Conservation (phyloP, 106 monocot genomes). For the Triglochin maritima region DNA sequence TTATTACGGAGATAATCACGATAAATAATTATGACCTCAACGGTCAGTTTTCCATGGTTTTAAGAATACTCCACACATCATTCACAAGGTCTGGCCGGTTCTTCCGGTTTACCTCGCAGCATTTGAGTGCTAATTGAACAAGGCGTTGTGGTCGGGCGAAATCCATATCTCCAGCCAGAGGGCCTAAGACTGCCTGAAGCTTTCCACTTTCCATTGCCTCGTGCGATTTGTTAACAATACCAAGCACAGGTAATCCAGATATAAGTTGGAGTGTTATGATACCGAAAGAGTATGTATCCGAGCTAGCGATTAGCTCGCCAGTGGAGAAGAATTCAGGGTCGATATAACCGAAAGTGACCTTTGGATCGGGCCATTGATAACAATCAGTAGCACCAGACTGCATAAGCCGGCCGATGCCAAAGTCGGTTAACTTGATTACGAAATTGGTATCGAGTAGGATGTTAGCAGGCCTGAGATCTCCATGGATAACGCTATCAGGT, state of each 20-base stretch:
- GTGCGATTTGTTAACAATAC: conserved; percentile 17
- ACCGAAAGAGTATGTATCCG: conserved; percentile 17
- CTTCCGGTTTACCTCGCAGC: conserved; percentile 16
- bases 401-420: conserved; percentile 10
- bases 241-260: conserved; percentile 9
- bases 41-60: too few relatives aligned
- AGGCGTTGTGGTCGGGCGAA: conserved; percentile 10
- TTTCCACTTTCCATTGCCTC: conserved; percentile 13
- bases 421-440: conserved; percentile 18
- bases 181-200: conserved; percentile 11
- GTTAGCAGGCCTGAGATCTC: conserved; percentile 25
- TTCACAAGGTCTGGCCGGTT: conserved; percentile 13
- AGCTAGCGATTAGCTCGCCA: conserved; percentile 9
- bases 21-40: too few relatives aligned
- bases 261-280: conserved; percentile 21
- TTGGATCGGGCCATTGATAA: conserved; percentile 2
- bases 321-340: conserved; percentile 23
- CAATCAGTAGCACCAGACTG: background rate
- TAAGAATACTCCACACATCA: background rate
- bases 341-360: conserved; percentile 13
- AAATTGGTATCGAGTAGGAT: conserved; percentile 22
- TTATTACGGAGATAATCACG: too few relatives aligned
- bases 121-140: conserved; percentile 12
- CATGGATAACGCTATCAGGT: conserved; percentile 16
- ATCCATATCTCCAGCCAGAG: conserved; percentile 18